Conservation (phyloP, 352 stramenopile genomes). For the Phytopythium oedochilum region DNA sequence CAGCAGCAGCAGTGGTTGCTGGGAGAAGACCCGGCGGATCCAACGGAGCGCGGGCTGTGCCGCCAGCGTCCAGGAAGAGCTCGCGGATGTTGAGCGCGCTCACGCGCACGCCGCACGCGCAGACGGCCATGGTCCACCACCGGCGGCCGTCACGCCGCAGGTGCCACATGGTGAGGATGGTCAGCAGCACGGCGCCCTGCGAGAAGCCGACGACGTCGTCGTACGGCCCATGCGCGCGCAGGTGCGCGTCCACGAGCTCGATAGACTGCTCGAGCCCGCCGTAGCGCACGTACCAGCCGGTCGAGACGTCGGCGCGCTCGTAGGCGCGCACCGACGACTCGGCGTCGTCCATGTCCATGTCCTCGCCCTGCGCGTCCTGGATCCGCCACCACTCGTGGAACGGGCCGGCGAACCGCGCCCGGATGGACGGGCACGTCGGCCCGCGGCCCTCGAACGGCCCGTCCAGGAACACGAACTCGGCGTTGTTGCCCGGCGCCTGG, state of each 20-base stretch:
- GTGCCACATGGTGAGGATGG: constrained; percentile 32
- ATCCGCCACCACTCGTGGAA: too few relatives aligned
- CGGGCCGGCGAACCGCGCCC: too few relatives aligned
- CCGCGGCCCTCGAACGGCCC: constrained; percentile 46
- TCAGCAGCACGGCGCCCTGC: constrained; percentile 36
- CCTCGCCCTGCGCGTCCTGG: too few relatives aligned
- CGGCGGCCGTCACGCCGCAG: constrained; percentile 11
- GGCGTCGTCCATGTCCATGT: constrained; percentile 23
- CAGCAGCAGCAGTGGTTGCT: neutral
- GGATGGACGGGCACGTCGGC: too few relatives aligned
- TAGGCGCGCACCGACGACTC: constrained; percentile 17
- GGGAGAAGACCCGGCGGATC: neutral
- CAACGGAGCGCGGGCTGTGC: neutral
- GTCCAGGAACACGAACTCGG: constrained; percentile 72
- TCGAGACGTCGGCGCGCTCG: constrained; percentile 18
- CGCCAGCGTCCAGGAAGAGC: too few relatives aligned
- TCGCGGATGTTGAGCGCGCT: constrained; percentile 24
- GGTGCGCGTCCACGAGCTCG: constrained; percentile 21
- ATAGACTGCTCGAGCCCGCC: constrained; percentile 31
- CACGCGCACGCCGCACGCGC: constrained; percentile 25
- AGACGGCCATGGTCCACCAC: constrained; percentile 38
- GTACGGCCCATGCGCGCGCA: constrained; percentile 27
- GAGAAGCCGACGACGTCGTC: constrained; percentile 47
- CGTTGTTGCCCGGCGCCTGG: too few relatives aligned
- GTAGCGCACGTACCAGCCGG: constrained; percentile 22